Evolutionary conservation across 495 filamentous ascomycete species (phyloP).

Genomic region (Penicillium malachiteum): DNA sequence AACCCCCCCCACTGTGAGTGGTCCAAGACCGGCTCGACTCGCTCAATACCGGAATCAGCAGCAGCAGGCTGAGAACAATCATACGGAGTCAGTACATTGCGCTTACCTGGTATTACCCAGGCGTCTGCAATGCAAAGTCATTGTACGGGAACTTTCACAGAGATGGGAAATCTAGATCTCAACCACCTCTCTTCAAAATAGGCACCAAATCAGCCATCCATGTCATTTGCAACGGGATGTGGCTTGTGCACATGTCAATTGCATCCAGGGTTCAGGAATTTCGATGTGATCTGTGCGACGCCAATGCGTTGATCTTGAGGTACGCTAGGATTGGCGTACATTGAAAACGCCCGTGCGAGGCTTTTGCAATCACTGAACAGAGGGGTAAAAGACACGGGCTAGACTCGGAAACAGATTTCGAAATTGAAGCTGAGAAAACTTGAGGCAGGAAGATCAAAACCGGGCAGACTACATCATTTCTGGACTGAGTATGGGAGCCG

Average conservation of each 20-base stretch:
- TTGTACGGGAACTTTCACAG: neutral
- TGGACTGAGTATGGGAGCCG: neutral
- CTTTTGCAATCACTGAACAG: neutral
- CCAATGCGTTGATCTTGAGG: constrained; percentile 1
- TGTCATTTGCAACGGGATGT: constrained; percentile 8
- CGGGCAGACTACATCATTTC: neutral
- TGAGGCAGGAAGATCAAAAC: neutral
- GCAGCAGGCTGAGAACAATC: neutral
- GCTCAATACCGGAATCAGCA: constrained; percentile 5
- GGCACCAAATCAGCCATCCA: constrained; percentile 10
- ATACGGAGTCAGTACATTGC: constrained; percentile 6
- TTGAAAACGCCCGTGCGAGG: constrained; percentile 11
- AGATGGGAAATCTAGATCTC: neutral
- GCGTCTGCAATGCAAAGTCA: neutral
- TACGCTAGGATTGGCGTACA: constrained; percentile 1
- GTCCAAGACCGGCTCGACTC: neutral
- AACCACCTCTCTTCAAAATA: neutral
- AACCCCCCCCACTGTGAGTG: constrained; percentile 10
- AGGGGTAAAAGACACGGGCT: neutral
- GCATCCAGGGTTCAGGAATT: neutral
- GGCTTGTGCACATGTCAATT: constrained; percentile 5
- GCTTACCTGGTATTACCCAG: constrained; percentile 16
- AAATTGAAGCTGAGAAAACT: neutral
- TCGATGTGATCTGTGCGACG: constrained; percentile 1
- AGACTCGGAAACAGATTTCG: neutral